Base-by-base conservation (phyloP, 352 stramenopile species). In the Hyaloperonospora brassicae region DNA sequence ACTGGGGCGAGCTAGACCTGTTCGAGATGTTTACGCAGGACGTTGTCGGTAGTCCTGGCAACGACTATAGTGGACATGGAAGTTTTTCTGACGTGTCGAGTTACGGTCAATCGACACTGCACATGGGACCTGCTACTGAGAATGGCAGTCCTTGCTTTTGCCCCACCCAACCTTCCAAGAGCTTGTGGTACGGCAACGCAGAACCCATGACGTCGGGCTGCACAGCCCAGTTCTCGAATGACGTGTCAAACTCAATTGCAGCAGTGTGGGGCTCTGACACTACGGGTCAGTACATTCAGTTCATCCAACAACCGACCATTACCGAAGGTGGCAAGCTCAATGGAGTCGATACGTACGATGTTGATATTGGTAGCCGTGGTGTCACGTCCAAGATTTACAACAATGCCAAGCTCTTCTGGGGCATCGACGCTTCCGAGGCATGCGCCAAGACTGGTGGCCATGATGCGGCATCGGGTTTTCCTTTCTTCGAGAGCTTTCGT, bases 1-100 rank as follows among this genome's bases (percentile, higher is more conserved):
- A 86, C 62, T 87, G 70, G 64, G 79, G 79, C 24, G 79, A 90
- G 57, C 61, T 87, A 42, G 79, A 90, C 47, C 77, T 90, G 25
- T 90, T 90, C 44, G 79, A 90, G 61, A 90, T 90, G 79, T 90
- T 90, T 55, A 86, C 73, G 31, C 76, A 87, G 50, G 75, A 90
- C 55, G 58, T 62, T 11, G 25, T 51, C 2, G 51, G 62, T 42
- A 62, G 64, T n/a, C 58, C 60, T 12, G 11, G 55, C 14, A 84
- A 83, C 55, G 71, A 84, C 62, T 87, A 68, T 51, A 68, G 34
- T n/a, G 75, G 71, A 44, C 74, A 74, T 34, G 67, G 67, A 4
- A 49, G 57, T 5, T 71, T 70, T 50, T 44, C 58, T 5, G 50
- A 66, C 17, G 75, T 71, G 2, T 59, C 57, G 5, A 83, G 71